Evolutionary conservation across 805 yeast genomes (phyloP).

Genomic region (Pachysolen tannophilus): DNA sequence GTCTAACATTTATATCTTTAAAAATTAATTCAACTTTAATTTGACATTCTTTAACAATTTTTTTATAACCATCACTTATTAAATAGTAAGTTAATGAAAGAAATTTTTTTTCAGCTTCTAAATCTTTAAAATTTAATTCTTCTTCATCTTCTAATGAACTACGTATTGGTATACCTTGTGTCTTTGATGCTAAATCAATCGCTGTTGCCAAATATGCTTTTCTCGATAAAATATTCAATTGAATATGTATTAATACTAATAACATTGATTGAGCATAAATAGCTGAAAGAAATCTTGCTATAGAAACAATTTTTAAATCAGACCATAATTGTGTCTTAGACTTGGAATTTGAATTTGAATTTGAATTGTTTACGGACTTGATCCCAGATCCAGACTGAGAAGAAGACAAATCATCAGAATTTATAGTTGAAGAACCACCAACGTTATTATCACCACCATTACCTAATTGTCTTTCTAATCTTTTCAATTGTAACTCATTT

Average conservation of each 20-base stretch:
- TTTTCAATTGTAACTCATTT: slow-evolving; percentile 55
- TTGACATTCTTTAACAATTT: slow-evolving; percentile 45
- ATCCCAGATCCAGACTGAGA: slow-evolving; percentile 12
- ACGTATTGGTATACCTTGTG: slow-evolving; percentile 22
- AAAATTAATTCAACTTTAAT: slow-evolving; percentile 53
- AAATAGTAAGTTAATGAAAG: slow-evolving; percentile 92
- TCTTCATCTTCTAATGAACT: slow-evolving; percentile 15
- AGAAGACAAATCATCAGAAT: slow-evolving; percentile 33
- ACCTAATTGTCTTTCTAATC: slow-evolving; percentile 24
- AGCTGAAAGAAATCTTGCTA: slow-evolving; percentile 66
- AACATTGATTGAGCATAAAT: slow-evolving; percentile 62
- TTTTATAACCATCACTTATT: slow-evolving; percentile 75
- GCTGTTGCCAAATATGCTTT: slow-evolving; percentile 78
- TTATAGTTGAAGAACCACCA: slow-evolving; percentile 15
- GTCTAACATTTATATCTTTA: slow-evolving; percentile 58
- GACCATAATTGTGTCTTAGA: slow-evolving; percentile 74
- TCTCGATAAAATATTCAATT: slow-evolving; percentile 82
- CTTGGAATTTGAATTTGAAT: slow-evolving; percentile 22
- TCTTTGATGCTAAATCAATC: slow-evolving; percentile 52
- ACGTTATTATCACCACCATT: slow-evolving; percentile 10
- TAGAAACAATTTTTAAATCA: slow-evolving; percentile 64
- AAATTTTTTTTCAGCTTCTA: slow-evolving; percentile 65
- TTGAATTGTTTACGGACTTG: slow-evolving; percentile 3
- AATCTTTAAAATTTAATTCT: slow-evolving; percentile 13
- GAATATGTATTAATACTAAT: slow-evolving; percentile 74